A percentile compares a stretch with the other conserved stretches of the same genome.
phyloP scores from a whole-genome alignment of 2,329 filamentous ascomycete genomes.

The Ophiobolus disseminans region DNA sequence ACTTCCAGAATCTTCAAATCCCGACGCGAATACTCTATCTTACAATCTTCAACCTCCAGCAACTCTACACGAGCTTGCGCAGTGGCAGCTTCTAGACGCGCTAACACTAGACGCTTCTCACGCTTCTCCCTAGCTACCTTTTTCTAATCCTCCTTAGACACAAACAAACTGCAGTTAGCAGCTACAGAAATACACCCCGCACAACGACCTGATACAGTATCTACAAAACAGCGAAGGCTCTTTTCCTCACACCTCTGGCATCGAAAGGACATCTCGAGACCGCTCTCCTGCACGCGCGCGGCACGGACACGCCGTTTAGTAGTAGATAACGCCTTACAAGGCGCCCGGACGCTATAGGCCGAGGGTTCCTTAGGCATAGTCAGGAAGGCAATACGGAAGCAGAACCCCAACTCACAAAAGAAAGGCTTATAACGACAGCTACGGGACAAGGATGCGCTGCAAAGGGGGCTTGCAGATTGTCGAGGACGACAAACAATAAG shows the following conservation, averaged over 20 bases:
- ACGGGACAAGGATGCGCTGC: background rate
- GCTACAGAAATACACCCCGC: background rate
- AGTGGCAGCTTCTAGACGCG: background rate
- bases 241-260: background rate
- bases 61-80: background rate
- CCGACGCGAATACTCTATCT: background rate
- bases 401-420: background rate
- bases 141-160: background rate
- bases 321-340: background rate
- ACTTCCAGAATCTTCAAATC: background rate
- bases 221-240: background rate
- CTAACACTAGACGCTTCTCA: background rate
- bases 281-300: background rate
- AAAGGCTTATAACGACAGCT: background rate
- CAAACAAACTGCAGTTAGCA: background rate
- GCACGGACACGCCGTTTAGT: background rate
- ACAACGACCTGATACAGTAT: background rate
- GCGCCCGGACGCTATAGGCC: background rate
- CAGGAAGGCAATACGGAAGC: background rate
- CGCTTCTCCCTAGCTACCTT: background rate
- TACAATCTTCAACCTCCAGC: background rate
- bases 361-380: background rate
- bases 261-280: background rate
- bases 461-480: background rate
- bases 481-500: background rate